Evolutionary conservation across 2,329 filamentous ascomycete genomes (phyloP), one percentile per base, ranked within the genome.

Genomic region (Apiospora rasikravindrae): DNA sequence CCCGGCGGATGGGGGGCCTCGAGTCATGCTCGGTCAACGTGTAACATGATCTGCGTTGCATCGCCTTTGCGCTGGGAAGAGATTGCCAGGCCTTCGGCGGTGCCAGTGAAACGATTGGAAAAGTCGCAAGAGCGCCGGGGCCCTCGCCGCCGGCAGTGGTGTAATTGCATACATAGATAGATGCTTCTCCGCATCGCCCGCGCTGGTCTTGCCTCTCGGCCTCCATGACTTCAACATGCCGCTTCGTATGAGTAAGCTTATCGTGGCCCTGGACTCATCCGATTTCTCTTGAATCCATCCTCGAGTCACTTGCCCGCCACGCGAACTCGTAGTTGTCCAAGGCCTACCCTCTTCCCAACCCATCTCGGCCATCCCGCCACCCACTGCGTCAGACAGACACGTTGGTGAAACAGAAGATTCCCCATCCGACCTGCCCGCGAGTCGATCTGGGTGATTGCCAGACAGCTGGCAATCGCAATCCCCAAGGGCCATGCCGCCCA

Each of bases 401-500:
- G 8, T 6, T 13, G 22, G 19, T 22, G 53, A 22, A 6, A 33
- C 14, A 45, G 44, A 6, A 45, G 19, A 19, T 4, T 4, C n/a
- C 3, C n/a, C 26, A 19, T 22, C 26, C 4, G 16, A 4, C 14
- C 6, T 29, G 16, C 14, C 26, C 22, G 26, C 33, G 29, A 26
- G 24, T 19, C 6, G 14, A 4, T 16, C 26, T 33, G 16, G 2
- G 53, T 11, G 53, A 16, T 61, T 33, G 16, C 19, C 33, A 13
- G 19, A n/a, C 5, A 37, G 33, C 44, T 2, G 44, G 24, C 4
- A 26, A 29, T 57, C 33, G 33, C 14, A 14, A 29, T 13, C 2
- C 4, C 24, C 13, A 19, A 40, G 24, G 70, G 77, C 77, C 4
- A 70, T 49, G 67, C 5, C 67, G 19, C 1, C 26, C 8, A 29